Base-by-base conservation (phyloP, 2,329 filamentous ascomycete species). In the Dactylellina sp. region DNA sequence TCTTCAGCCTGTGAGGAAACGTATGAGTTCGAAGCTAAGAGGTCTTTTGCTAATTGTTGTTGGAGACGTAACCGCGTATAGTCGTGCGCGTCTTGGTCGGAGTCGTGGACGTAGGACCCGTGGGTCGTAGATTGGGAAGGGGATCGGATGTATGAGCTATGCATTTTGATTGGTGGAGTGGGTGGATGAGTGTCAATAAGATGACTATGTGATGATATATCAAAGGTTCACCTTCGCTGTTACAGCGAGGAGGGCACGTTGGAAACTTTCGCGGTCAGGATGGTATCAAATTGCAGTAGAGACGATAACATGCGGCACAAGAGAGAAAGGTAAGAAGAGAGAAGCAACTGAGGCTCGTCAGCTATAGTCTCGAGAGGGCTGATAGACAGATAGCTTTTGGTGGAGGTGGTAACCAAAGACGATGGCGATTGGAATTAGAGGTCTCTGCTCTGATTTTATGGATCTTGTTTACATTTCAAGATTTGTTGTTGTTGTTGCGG, bases 41-140 rank as follows among this genome's bases (percentile, higher is more conserved):
- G 55, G 35, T 74, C 70, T 12, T 35, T 32, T 2, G 56, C 70
- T 14, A 74, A 37, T 56, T 74, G 70, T 32, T 63, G 61, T 24
- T 74, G 70, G 1, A 74, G 61, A 7, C 70, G 47, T 28, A 74
- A 25, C 39, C 70, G 70, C 61, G 70, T 74, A 25, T 53, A 53
- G 42, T 74, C 70, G 42, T 74, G 61, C 46, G 70, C 70, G 61
- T 74, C 70, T 49, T 74, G 70, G 32, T 74, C 70, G 2, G 70
- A 74, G 28, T 74, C 70, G 56, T 74, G 70, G 12, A 62, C 22
- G 39, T 74, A 74, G 9, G 70, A 74, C 11, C 70, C 70, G 42
- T 74, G 70, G 20, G 70, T 74, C 1, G 70, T 74, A 0, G 61
- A 66, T 20, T 53, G 61, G 7, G 70, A 66, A 6, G 55, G 61